These are phyloP conservation scores for Aureobasidium sp. DNA, from an alignment of 2,329 filamentous ascomycete species.

Conservation along the genomic window DNA sequence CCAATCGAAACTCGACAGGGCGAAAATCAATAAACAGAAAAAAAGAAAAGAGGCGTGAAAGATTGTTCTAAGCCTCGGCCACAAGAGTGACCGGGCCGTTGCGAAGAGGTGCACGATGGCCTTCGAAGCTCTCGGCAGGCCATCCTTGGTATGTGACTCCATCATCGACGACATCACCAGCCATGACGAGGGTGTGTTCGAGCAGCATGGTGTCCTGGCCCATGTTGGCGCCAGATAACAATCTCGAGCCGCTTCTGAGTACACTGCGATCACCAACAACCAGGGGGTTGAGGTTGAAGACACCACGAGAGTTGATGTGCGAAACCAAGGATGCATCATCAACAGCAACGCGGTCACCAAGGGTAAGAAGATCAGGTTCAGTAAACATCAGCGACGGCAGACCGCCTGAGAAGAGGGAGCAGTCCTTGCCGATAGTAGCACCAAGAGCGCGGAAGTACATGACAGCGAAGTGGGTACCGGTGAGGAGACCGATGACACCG, in stretches of 20 bases:
- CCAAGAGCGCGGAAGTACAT: conserved; percentile 50
- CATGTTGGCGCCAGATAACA: conserved; percentile 50
- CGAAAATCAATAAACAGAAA: neutral
- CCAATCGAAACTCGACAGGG: neutral
- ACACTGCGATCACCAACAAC: conserved; percentile 47
- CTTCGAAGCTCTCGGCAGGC: conserved; percentile 41
- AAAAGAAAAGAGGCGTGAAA: neutral
- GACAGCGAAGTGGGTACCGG: conserved; percentile 47
- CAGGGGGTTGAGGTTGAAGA: conserved; percentile 49
- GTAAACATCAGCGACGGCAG: conserved; percentile 49
- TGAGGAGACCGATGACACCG: conserved; percentile 48
- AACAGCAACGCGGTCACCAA: conserved; percentile 48
- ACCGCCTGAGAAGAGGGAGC: conserved; percentile 50
- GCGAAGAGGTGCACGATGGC: neutral
- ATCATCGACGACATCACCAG: conserved; percentile 49
- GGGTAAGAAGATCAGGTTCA: conserved; percentile 49
- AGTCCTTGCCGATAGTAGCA: conserved; percentile 49
- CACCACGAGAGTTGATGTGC: conserved; percentile 52
- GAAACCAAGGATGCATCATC: conserved; percentile 52
- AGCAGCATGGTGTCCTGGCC: conserved; percentile 47
- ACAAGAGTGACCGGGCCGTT: neutral
- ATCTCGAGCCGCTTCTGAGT: conserved; percentile 44
- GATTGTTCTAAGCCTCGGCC: neutral
- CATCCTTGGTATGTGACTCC: conserved; percentile 49
- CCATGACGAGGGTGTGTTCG: conserved; percentile 53